Evolutionary conservation across 768 basidiomycete genomes (phyloP).

Genomic region (Infundibulicybe gibba): DNA sequence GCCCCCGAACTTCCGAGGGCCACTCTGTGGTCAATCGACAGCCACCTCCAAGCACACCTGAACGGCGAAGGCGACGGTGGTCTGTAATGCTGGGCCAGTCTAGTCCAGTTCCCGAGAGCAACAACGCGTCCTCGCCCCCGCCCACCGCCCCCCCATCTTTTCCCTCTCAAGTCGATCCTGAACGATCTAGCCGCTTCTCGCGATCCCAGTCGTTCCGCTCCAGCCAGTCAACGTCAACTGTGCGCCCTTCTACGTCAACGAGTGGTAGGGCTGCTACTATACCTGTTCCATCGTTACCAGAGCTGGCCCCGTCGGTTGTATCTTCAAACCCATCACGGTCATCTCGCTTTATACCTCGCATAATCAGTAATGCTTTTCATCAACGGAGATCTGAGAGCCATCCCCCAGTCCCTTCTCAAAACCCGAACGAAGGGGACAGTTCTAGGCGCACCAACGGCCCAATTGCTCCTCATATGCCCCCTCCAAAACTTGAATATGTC

Average conservation of each 20-base stretch:
- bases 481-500: constrained; percentile 87
- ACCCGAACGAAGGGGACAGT: constrained; percentile 37
- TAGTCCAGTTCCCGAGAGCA: neutral
- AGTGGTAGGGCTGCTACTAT: constrained; percentile 18
- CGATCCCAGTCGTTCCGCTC: constrained; percentile 41
- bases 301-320: constrained; percentile 19
- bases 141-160: constrained; percentile 22
- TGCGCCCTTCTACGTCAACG: constrained; percentile 21
- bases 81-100: constrained; percentile 51
- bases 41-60: constrained; percentile 19
- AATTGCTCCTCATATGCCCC: constrained; percentile 49
- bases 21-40: constrained; percentile 26
- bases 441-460: constrained; percentile 28
- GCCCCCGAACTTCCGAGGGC: constrained; percentile 45
- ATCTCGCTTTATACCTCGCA: constrained; percentile 65
- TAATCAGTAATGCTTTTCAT: constrained; percentile 63
- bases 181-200: constrained; percentile 16
- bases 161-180: constrained; percentile 6
- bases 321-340: constrained; percentile 39
- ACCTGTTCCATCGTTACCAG: constrained; percentile 17
- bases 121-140: constrained; percentile 6
- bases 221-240: constrained; percentile 23
- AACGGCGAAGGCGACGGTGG: constrained; percentile 63
- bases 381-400: constrained; percentile 59
- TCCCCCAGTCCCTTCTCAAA: constrained; percentile 29